Percentiles rank a stretch among this genome's conserved stretches.
Evolutionary conservation across 2,329 filamentous ascomycete genomes (phyloP).

Genomic region (Capronia americana): DNA sequence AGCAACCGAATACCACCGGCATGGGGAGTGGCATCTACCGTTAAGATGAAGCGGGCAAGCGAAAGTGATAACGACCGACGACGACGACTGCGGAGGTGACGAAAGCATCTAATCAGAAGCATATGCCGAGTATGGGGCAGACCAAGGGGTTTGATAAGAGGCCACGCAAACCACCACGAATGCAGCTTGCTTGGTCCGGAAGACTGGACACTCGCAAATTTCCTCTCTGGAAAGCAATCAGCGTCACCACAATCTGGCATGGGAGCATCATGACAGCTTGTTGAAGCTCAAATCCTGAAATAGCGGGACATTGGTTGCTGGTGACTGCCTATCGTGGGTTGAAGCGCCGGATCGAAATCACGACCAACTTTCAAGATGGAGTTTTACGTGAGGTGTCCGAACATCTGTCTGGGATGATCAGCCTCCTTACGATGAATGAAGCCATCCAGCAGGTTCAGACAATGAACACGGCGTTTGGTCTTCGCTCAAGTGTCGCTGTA

Average conservation of each 20-base stretch:
- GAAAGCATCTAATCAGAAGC: background rate
- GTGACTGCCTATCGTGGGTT: background rate
- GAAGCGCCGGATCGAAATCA: background rate
- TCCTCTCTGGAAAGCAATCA: background rate
- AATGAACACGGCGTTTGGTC: background rate
- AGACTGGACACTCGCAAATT: background rate
- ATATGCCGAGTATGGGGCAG: background rate
- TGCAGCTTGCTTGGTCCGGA: background rate
- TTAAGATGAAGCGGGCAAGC: constrained; percentile 11
- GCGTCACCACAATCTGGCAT: background rate
- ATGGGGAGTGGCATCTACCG: background rate
- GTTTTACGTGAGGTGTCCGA: background rate
- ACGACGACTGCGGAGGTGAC: constrained; percentile 2
- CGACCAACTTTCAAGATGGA: background rate
- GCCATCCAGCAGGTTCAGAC: background rate
- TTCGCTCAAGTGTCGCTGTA: background rate
- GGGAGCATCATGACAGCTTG: background rate
- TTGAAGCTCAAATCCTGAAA: background rate
- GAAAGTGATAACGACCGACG: constrained; percentile 6
- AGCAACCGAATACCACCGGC: constrained; percentile 4
- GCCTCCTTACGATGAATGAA: background rate
- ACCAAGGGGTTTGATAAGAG: background rate
- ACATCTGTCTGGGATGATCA: background rate
- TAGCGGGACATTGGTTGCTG: background rate
- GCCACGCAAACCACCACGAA: constrained; percentile 4